Conservation (phyloP, 192 early-diverging fungal genomes). For the Podila epigama region DNA sequence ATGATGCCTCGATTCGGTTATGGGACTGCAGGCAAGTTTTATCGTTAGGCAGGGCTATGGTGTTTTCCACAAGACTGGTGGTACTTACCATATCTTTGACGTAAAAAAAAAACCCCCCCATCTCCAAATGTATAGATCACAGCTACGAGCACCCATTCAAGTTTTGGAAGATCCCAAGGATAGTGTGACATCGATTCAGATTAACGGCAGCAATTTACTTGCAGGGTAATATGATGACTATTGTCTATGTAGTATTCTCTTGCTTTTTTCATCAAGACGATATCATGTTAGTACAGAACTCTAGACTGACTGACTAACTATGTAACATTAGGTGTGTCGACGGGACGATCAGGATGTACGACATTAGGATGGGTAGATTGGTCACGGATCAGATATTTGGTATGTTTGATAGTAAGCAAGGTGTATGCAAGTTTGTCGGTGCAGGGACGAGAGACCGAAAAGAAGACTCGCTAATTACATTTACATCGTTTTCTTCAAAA, state of each 20-base stretch:
- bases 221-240: constrained; percentile 58
- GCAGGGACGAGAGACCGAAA: too few relatives aligned
- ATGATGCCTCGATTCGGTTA: constrained; percentile 75
- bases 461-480: too few relatives aligned
- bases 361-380: constrained; percentile 81
- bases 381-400: constrained; percentile 75
- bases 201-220: constrained; percentile 78
- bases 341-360: constrained; percentile 83
- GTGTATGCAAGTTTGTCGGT: too few relatives aligned
- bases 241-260: neutral
- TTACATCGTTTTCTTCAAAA: constrained; percentile 3
- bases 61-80: neutral
- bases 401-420: too few relatives aligned
- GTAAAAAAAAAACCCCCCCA: neutral
- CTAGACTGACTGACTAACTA: neutral
- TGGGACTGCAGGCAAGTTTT: constrained; percentile 77
- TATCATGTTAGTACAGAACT: neutral
- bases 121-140: constrained; percentile 41
- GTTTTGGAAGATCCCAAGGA: constrained; percentile 86
- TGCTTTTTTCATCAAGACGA: neutral
- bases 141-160: constrained; percentile 78
- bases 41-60: neutral
- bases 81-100: neutral
- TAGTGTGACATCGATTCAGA: constrained; percentile 77
- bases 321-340: constrained; percentile 71